Evolutionary conservation across 228 moss, liverwort and hornwort genomes (phyloP), one percentile per base, ranked within the genome.

Genomic region (Sphagnum magellanicum): DNA sequence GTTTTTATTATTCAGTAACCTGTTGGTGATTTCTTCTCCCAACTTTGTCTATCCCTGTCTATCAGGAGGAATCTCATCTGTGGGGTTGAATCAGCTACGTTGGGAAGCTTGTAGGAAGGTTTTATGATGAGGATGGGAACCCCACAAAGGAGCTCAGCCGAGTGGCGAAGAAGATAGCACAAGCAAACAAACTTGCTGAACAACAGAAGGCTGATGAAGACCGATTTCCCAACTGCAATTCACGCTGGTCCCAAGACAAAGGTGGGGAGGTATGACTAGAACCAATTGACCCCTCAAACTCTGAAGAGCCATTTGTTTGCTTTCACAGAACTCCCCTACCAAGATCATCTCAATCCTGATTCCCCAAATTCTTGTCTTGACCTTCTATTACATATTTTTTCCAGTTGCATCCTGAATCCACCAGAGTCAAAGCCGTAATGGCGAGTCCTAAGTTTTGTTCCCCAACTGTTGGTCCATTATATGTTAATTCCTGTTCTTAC

Each of bases 221-320:
- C 60, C 78, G 74, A 63, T 92, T 88, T 71, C 92, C 95, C 15
- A 78, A 89, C 47, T 96, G 95, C 80, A 96, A 84, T 71, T 92
- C 92, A 46, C 82, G 83, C 58, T 96, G 92, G 92, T 77, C 81
- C 53, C 76, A 87, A 66, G 66, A 81, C 60, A 6, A 86, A 71
- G 95, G 95, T 6, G 92, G 95, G 58, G 89, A 96, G 91, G 95
- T 95, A 78, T n/a, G 16, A 16, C 10, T 57, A 8, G 15, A 62
- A 62, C 60, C 10, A 10, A 7, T 14, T 6, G 32, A 62, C 47
- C 7, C 47, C 6, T 46, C 8, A 7, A 62, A 4, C 61, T 5
- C 9, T 62, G 55, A 57, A 9, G 8, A 4, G 16, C 17, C 6
- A 62, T 16, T 1, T 8, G 47, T 16, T 62, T 6, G 61, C 16